Evolutionary conservation across 2,329 filamentous ascomycete species (phyloP), one percentile per base, ranked within the genome.

Genomic region (Thelonectria rubi): DNA sequence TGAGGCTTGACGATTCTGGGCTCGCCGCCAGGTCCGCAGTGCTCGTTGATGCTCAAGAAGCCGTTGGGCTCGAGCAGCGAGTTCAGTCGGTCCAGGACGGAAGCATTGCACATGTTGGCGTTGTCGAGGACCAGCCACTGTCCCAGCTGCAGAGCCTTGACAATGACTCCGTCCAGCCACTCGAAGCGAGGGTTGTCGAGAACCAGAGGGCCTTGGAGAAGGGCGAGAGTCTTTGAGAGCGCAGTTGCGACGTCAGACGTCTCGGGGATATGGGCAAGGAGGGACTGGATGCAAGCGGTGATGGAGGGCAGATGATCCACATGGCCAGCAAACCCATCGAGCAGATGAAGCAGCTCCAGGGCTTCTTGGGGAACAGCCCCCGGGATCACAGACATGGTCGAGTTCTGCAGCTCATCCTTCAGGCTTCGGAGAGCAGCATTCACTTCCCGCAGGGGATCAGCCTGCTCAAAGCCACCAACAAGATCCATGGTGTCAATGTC

Each of bases 401-500:
- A 82, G 3, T 74, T 72, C 56, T 87, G 84, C 17, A 91, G 72
- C 57, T 84, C 84, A 6, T 78, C 72, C 12, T 80, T 78, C 12
- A 91, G 73, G 32, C 71, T 70, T 49, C 85, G 80, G 26, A 88
- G 74, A 12, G 76, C 72, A n/a, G 82, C 80, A 55, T 90, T 88
- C 5, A 92, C 81, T 63, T 91, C 87, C 57, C 94, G 86, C 53
- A 91, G 83, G 20, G 92, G 88, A 74, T 99, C 95, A 17, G 92
- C 89, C 77, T 99, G 95, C 75, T 99, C 95, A 73, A 97, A 99
- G 0, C 95, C 95, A 72, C 95, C 95, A 58, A 99, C 92, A 58
- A 99, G 86, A 77, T 99, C 95, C 88, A 97, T 97, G 1, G 94
- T 94, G 75, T 99, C 95, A 46, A 97, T 91, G 70, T 99, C 96